Conservation (phyloP, 306 rosid genomes). For the Trifolium pratense region DNA sequence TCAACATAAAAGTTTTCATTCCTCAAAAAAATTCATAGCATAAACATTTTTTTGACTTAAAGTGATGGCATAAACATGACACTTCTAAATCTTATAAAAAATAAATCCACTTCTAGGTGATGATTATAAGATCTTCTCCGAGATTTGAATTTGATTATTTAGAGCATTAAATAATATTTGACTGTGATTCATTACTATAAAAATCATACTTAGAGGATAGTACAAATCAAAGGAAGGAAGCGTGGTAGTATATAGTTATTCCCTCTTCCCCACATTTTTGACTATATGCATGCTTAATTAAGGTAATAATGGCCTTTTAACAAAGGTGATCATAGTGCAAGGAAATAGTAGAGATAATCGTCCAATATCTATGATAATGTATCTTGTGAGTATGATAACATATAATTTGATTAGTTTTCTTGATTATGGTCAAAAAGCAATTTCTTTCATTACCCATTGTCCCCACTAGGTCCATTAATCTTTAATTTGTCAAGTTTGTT, state of each 20-base stretch:
- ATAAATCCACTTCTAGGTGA: not conserved
- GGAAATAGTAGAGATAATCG: constrained; percentile 25
- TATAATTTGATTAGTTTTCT: constrained; percentile 15
- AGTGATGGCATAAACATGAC: not conserved
- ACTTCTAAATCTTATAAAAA: not conserved
- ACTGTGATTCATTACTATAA: constrained; percentile 1
- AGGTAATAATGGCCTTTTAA: constrained; percentile 38
- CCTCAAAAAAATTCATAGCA: too few species aligned
- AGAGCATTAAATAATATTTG: constrained; percentile 32
- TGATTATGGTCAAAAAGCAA: constrained; percentile 47
- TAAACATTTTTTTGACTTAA: too few species aligned
- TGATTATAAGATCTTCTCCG: constrained; percentile 35
- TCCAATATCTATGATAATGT: not conserved
- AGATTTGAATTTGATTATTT: constrained; percentile 34
- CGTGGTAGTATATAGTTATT: constrained; percentile 28
- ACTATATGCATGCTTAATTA: constrained; percentile 31
- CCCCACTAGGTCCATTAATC: constrained; percentile 45
- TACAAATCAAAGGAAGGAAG: constrained; percentile 10
- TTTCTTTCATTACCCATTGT: constrained; percentile 36
- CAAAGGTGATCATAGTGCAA: constrained; percentile 27
- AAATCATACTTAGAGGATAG: constrained; percentile 19
- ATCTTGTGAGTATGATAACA: not conserved
- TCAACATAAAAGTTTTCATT: too few species aligned
- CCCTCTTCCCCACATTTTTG: constrained; percentile 38
- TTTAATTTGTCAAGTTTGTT: constrained; percentile 35